Base-by-base conservation (phyloP, 331 rosid species). In the Prunus yedoensis region DNA sequence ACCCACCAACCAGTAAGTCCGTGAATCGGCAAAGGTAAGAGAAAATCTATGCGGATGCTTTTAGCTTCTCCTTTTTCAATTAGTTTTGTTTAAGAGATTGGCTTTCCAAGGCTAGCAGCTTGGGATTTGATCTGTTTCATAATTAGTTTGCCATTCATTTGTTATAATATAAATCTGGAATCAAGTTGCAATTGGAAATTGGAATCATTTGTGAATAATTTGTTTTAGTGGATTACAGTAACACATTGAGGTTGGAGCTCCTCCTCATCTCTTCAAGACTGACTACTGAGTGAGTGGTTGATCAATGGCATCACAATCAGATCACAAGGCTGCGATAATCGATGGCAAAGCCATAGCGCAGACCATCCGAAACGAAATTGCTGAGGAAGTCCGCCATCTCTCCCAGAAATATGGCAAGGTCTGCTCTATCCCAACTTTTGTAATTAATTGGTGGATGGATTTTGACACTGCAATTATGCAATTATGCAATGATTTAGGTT, bases 321-420 rank as follows among this genome's bases (percentile, higher is more conserved):
- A 83, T 59, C 81, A 69, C 87, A 86, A 86, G 79, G 97, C 97
- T 80, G 83, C 84, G 72, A 82, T 91, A 10, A 90, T 94, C 70
- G 96, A 94, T 77, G 98, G 97, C 76, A 86, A 90, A 80, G 89
- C 85, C 62, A 87, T 91, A 9, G 95, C 97, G 12, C 91, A 91
- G 80, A 75, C 86, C 11, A 78, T 94, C 77, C 83, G 98, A 79
- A 83, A 87, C 57, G 98, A 91, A 84, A 89, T 90, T 70, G 87
- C 93, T 20, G 81, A 68, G 10, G 97, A 90, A 68, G 91, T 91
- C 32, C 82, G 53, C 41, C 58, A 56, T 12, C 91, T 94, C 78
- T 87, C 91, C 8, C 54, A 90, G 28, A 87, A 91, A 70, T 86
- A 88, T 83, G 91, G 91, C 79, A 90, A 91, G 97, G 98, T 91